Conservation (phyloP, 2,329 filamentous ascomycete genomes). For the Cercospora sp. region DNA sequence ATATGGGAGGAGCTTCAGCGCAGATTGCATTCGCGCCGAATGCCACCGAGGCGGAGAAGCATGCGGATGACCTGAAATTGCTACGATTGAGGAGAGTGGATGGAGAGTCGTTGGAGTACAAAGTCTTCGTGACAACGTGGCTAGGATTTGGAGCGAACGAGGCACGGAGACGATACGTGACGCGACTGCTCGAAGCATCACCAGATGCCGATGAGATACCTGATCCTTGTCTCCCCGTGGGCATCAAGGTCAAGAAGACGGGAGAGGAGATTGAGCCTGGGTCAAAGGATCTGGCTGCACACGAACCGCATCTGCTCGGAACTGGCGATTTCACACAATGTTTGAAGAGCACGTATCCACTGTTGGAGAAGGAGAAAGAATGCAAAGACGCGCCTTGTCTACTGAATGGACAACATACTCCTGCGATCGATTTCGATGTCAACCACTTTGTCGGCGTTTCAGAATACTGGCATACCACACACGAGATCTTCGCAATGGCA, state of each 20-base stretch:
- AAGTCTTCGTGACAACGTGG: constrained; percentile 95
- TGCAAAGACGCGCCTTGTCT: constrained; percentile 84
- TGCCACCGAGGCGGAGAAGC: constrained; percentile 81
- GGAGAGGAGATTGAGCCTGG: constrained; percentile 59
- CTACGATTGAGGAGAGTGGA: constrained; percentile 81
- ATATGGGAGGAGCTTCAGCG: constrained; percentile 97
- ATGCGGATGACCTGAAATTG: constrained; percentile 84
- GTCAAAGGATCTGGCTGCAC: constrained; percentile 44
- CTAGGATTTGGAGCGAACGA: constrained; percentile 96
- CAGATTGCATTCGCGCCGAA: constrained; percentile 98
- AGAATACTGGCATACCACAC: constrained; percentile 98
- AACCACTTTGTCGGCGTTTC: constrained; percentile 98
- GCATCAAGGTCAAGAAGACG: constrained; percentile 71
- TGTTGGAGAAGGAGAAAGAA: constrained; percentile 84
- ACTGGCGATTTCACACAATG: constrained; percentile 89
- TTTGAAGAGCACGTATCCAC: constrained; percentile 74
- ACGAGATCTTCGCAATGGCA: constrained; percentile 81
- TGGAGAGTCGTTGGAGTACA: constrained; percentile 75
- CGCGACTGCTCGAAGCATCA: constrained; percentile 69
- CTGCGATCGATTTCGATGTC: constrained; percentile 92
- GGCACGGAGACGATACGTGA: constrained; percentile 81
- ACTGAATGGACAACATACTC: constrained; percentile 86
- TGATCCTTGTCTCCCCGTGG: constrained; percentile 85
- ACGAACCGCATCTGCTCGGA: constrained; percentile 66
- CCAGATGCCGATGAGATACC: constrained; percentile 72